These are phyloP conservation scores for Trichosanthes cucumerina DNA, from an alignment of 306 rosid genomes.

Conservation along the genomic window DNA sequence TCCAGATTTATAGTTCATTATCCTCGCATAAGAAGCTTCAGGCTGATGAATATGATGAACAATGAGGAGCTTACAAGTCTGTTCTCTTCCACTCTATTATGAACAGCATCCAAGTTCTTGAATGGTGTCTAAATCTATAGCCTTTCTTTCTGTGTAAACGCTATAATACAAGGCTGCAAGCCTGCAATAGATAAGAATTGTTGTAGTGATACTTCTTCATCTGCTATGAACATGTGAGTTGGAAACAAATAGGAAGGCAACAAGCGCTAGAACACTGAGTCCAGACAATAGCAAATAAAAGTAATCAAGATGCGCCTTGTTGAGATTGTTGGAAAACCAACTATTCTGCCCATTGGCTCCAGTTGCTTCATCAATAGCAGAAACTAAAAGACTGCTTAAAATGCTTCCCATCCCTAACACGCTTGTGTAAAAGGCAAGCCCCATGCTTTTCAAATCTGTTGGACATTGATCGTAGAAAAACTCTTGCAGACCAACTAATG, in stretches of 20 bases:
- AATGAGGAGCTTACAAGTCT: too few relatives aligned
- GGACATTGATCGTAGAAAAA: not conserved
- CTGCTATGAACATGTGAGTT: not conserved
- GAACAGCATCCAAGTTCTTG: too few relatives aligned
- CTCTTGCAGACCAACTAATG: slow-evolving; percentile 40
- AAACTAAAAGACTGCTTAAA: not conserved
- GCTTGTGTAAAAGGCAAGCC: not conserved
- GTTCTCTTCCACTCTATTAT: too few relatives aligned
- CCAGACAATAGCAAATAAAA: not conserved
- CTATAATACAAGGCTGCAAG: not conserved
- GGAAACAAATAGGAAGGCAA: not conserved
- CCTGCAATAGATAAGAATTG: not conserved
- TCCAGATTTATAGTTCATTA: too few relatives aligned
- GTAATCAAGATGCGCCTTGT: slow-evolving; percentile 24
- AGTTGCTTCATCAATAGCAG: not conserved
- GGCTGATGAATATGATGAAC: too few relatives aligned
- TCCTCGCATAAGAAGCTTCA: too few relatives aligned
- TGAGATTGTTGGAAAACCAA: slow-evolving; percentile 29
- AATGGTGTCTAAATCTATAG: too few relatives aligned
- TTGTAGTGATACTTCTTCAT: not conserved
- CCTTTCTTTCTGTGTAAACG: too few relatives aligned
- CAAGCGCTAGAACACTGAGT: not conserved
- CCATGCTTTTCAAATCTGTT: slow-evolving; percentile 41
- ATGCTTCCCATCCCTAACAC: not conserved
- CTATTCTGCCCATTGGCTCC: not conserved